Conservation (phyloP, 139 green algal genomes). For the Chlamydomonas eustigma region DNA sequence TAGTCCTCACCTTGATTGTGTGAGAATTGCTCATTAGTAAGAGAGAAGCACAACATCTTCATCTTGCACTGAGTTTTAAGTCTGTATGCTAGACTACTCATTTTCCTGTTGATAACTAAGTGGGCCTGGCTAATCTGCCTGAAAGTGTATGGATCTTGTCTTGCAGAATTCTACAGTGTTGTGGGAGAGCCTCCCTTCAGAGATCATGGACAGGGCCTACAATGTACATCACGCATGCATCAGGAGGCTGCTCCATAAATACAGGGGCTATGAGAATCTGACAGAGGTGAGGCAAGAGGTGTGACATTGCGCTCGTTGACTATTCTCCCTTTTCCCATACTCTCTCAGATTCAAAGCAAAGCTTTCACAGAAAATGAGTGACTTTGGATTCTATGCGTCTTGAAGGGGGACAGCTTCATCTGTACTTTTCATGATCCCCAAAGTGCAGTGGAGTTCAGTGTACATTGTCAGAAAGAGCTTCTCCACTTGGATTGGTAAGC, state of each 20-base stretch:
- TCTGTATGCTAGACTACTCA: too few relatives aligned
- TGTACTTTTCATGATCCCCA: background rate
- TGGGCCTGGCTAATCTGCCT: too few relatives aligned
- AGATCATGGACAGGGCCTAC: slow-evolving; percentile 39
- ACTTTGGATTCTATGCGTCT: background rate
- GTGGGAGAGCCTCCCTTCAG: slow-evolving; percentile 39
- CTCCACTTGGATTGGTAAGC: background rate
- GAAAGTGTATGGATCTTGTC: background rate
- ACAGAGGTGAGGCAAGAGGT: too few relatives aligned
- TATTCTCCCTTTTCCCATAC: too few relatives aligned
- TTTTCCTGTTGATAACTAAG: too few relatives aligned
- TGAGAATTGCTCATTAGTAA: too few relatives aligned
- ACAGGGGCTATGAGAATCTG: slow-evolving; percentile 24
- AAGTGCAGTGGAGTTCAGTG: background rate
- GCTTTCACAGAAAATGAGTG: background rate
- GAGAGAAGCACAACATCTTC: too few relatives aligned
- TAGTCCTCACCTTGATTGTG: too few relatives aligned
- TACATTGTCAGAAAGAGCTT: background rate
- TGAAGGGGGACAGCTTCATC: slow-evolving; percentile 6
- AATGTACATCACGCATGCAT: slow-evolving; percentile 42
- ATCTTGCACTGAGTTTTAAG: too few relatives aligned
- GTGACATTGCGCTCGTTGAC: too few relatives aligned
- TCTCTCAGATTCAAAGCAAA: too few relatives aligned
- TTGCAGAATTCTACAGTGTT: slow-evolving; percentile 35
- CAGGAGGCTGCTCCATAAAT: slow-evolving; percentile 29